Evolutionary conservation across 164 flowering plant species (phyloP), one percentile per base, ranked within the genome.

Genomic region (Piper longum): DNA sequence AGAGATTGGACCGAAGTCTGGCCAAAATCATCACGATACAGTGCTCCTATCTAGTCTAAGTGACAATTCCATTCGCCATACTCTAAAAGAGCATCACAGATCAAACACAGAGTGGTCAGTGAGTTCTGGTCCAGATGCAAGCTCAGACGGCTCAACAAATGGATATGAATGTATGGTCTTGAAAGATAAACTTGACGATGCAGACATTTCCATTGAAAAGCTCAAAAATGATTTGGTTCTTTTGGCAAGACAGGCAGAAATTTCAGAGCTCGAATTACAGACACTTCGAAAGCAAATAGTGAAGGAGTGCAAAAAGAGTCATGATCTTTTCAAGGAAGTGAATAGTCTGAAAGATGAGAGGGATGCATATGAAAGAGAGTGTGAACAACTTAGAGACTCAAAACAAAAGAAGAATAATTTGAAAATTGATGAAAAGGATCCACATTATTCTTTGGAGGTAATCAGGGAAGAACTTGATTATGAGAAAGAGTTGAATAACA

Each of bases 281-380:
- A 83, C 91, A 12, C 87, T 95, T 2, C 73, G 96, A 26, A 93
- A 85, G 78, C 96, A 93, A 68, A 81, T 93, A 64, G 85, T 88
- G 41, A 91, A 91, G 69, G 99, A 95, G 77, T 72, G 85, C 69
- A 83, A 77, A 75, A 80, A 78, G 73, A 89, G 86, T 41, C 87
- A 86, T 42, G 97, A 91, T 67, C 85, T 87, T 48, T 68, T 79
- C 8, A 82, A 67, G 70, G 97, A 95, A 76, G 76, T 86, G 9
- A 54, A 55, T 71, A 68, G 64, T 72, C 68, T 91, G 70, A 91
- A 82, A 73, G 89, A 81, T 67, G 95, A 91, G 74, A 79, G 90
- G 70, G 89, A 91, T 71, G 77, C 75, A 41, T 66, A 81, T 58
- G 82, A 72, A 76, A 71, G 62, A 67, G 95, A 87, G 69, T 85